Evolutionary conservation across 805 yeast genomes (phyloP).

Genomic region (Myxozyma mucilagina): DNA sequence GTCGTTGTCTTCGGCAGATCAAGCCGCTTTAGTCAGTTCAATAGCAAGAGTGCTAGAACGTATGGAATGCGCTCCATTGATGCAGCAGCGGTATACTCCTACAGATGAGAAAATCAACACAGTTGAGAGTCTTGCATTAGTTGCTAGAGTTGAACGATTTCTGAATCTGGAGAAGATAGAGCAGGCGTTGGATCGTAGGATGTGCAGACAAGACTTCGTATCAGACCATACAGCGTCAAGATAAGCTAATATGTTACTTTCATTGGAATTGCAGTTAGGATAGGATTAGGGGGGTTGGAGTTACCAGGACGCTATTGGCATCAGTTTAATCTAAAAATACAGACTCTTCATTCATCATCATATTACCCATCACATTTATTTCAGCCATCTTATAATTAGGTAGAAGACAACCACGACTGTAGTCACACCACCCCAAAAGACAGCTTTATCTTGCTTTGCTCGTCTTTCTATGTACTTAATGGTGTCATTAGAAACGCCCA

Average conservation of each 20-base stretch:
- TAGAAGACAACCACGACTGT: constrained; percentile 67
- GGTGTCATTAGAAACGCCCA: constrained; percentile 86
- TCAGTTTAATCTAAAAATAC: neutral
- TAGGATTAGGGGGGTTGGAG: neutral
- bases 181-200: constrained; percentile 14
- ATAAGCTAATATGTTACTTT: neutral
- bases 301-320: neutral
- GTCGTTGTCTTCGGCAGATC: neutral
- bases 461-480: constrained; percentile 76
- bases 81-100: constrained; percentile 15
- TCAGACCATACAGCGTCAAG: neutral
- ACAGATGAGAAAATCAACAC: constrained; percentile 10
- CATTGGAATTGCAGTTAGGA: neutral
- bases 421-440: constrained; percentile 75
- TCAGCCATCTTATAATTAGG: constrained; percentile 61
- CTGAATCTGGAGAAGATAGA: constrained; percentile 1
- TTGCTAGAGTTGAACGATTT: constrained; percentile 6
- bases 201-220: constrained; percentile 16
- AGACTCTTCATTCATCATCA: neutral
- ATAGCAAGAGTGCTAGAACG: constrained; percentile 6
- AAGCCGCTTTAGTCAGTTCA: neutral
- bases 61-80: constrained; percentile 9
- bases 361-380: neutral
- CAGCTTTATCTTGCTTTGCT: constrained; percentile 80
- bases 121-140: constrained; percentile 13